Conservation (phyloP, 345 rosid species). For the Microthlaspi erraticum region DNA sequence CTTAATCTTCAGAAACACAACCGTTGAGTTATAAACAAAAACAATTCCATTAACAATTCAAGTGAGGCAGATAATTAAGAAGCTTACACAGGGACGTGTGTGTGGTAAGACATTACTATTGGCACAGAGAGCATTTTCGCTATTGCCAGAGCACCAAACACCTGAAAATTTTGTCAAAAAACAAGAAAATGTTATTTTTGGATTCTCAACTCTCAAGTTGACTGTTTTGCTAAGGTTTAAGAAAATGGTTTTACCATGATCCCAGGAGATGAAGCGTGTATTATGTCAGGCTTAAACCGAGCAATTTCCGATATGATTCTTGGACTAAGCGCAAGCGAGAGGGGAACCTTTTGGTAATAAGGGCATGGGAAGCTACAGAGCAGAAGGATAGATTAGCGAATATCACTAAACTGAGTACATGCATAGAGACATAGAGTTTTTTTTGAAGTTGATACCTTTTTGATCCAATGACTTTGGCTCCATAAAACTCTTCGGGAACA, state of each 20-base stretch:
- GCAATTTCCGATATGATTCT: slow-evolving; percentile 97
- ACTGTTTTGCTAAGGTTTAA: not conserved
- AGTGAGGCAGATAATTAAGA: slow-evolving; percentile 10
- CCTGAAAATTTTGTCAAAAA: slow-evolving; percentile 51
- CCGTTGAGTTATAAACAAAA: not conserved
- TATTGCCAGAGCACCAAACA: slow-evolving; percentile 90
- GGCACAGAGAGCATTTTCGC: slow-evolving; percentile 92
- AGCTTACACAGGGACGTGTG: slow-evolving; percentile 99
- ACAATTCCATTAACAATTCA: not conserved
- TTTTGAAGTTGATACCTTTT: slow-evolving; percentile 57
- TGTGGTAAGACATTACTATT: slow-evolving; percentile 97
- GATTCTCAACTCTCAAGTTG: not conserved
- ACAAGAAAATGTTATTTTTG: not conserved
- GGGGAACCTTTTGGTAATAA: slow-evolving; percentile 93
- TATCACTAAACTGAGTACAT: slow-evolving; percentile 2
- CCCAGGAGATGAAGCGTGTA: slow-evolving; percentile 98
- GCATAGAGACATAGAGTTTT: not conserved
- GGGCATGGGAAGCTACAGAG: slow-evolving; percentile 89
- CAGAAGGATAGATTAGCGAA: slow-evolving; percentile 3
- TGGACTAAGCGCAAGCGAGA: slow-evolving; percentile 95
- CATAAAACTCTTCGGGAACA: slow-evolving; percentile 91
- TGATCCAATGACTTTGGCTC: slow-evolving; percentile 95
- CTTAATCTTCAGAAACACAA: slow-evolving; percentile 25
- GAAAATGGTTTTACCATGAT: slow-evolving; percentile 65
- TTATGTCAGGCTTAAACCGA: slow-evolving; percentile 95